Evolutionary conservation across 2,329 filamentous ascomycete species (phyloP), one percentile per base, ranked within the genome.

Genomic region (Ceratocystiopsis minuta): DNA sequence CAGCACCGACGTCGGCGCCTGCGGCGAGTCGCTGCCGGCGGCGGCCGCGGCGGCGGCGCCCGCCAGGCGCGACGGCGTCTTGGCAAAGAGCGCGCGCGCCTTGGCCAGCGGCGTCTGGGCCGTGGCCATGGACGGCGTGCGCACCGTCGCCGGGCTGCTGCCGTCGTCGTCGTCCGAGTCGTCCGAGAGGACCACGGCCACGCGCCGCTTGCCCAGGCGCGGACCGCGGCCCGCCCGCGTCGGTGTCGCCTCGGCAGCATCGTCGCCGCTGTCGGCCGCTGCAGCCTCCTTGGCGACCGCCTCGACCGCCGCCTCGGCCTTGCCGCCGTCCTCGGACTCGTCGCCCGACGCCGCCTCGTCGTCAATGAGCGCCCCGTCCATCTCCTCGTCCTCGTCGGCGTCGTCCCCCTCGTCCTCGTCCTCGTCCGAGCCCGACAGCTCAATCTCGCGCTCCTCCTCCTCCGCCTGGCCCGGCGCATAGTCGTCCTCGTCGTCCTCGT

Each of bases 1-100:
- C n/a, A 80, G 56, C 2, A 79, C 72, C 0, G 77, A 80, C 15
- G 66, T 72, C 4, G 77, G 78, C 13, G 62, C 61, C n/a, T 59
- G 62, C 3, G 69, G 70, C 16, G 72, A 75, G 3, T 60, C 60
- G 34, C 57, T 60, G n/a, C 57, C 39, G 15, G n/a, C 5, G 15
- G 28, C 16, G 14, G 32, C 54, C 6, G 55, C 54, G 1, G 55
- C 57, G 2, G 67, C 10, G 3, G 36, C 5, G 1, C 47, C 53
- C 2, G 50, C 49, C 51, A 68, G 71, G 13, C 67, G 59, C 43
- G 58, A 64, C 1, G 70, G 72, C 1, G 71, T 75, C 15, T 61
- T 49, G 18, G 50, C 49, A 3, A 33, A 14, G 12, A 16, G n/a
- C 6, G 13, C 31, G 31, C 11, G 11, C 31, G 31, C 31, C 20